phyloP scores from a whole-genome alignment of 768 basidiomycete species.

The Lactifluus subvellereus region DNA sequence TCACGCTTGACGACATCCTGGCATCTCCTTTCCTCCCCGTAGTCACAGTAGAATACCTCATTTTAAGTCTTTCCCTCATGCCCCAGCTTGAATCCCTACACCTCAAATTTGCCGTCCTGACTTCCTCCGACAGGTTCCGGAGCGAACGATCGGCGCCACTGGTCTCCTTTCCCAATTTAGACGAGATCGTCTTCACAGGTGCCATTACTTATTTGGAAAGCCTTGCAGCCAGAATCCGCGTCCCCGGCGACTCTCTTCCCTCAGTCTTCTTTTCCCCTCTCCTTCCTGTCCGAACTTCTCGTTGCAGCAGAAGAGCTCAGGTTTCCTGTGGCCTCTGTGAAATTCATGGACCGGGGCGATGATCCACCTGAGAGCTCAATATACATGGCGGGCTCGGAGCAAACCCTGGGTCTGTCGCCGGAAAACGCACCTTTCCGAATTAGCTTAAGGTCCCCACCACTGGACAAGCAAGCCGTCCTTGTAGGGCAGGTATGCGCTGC shows the following conservation, averaged over 20 bases:
- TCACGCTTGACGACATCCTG: not conserved
- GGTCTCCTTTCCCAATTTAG: no score
- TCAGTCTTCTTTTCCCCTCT: not conserved
- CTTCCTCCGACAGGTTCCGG: no score
- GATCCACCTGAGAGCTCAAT: not conserved
- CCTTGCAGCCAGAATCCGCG: not conserved
- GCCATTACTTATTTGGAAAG: not conserved
- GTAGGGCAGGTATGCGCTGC: not conserved
- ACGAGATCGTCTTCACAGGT: not conserved
- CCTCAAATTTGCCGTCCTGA: not conserved
- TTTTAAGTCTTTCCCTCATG: not conserved
- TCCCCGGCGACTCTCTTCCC: not conserved
- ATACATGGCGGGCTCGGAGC: not conserved
- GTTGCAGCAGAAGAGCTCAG: not conserved
- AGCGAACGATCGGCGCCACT: no score
- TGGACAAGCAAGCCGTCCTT: not conserved
- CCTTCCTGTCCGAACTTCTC: not conserved
- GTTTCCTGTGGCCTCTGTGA: not conserved
- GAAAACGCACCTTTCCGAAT: not conserved
- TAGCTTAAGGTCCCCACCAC: no score
- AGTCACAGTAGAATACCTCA: no score
- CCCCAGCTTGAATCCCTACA: not conserved
- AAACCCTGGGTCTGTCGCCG: not conserved
- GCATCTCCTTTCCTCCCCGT: no score
- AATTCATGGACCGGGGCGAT: not conserved